Evolutionary conservation across 2,329 filamentous ascomycete species (phyloP).

Genomic region (Alternaria conjuncta): DNA sequence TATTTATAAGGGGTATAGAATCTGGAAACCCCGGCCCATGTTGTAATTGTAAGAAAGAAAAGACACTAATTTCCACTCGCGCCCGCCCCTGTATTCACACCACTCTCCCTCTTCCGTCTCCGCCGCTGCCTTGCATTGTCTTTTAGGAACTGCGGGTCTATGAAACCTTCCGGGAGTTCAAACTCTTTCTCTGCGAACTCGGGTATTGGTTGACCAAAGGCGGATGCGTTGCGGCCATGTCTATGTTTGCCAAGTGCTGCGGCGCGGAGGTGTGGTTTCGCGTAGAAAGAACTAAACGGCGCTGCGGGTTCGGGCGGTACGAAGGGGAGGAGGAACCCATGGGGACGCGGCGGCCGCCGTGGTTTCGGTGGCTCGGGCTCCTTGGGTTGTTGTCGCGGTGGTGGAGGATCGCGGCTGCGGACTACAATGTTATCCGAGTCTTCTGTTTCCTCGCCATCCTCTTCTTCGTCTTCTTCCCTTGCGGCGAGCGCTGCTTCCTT

Average conservation of each 20-base stretch:
- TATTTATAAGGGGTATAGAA: constrained; percentile 2
- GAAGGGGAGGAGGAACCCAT: constrained; percentile 39
- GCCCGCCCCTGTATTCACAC: not conserved
- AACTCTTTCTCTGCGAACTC: constrained; percentile 76
- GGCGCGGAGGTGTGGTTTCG: constrained; percentile 79
- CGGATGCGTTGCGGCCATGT: constrained; percentile 72
- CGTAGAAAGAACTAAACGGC: constrained; percentile 87
- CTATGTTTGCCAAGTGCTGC: constrained; percentile 76
- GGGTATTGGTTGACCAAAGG: constrained; percentile 83
- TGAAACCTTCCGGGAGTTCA: constrained; percentile 70
- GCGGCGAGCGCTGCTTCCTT: constrained; percentile 68
- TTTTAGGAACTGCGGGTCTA: constrained; percentile 57
- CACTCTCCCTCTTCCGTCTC: constrained; percentile 62
- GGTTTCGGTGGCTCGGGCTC: constrained; percentile 46
- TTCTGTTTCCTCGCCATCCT: constrained; percentile 46
- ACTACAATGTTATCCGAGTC: constrained; percentile 39
- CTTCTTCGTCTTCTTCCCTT: constrained; percentile 55
- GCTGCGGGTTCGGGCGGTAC: constrained; percentile 51
- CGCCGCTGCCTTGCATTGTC: constrained; percentile 69
- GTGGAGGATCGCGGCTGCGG: constrained; percentile 14
- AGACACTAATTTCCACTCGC: not conserved
- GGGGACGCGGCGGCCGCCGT: constrained; percentile 39
- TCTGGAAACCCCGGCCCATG: not conserved
- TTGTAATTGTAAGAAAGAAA: not conserved
- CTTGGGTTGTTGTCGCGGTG: constrained; percentile 53